These are phyloP conservation scores for Penicillium vulpinum DNA, from an alignment of 2,329 filamentous ascomycete species.

Conservation along the genomic window DNA sequence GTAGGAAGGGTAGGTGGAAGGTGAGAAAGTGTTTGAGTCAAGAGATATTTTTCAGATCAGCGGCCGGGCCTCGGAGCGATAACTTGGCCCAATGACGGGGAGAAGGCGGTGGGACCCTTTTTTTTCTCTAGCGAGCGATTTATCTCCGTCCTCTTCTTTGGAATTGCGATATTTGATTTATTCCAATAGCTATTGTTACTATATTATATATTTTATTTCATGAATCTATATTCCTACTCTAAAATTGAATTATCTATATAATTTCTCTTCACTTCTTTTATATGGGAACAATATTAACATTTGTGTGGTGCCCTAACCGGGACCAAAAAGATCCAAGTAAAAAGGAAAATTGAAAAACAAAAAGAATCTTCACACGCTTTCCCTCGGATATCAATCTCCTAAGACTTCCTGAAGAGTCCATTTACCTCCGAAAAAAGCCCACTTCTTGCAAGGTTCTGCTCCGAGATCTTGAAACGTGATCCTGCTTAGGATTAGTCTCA, in stretches of 20 bases:
- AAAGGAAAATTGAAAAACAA: not conserved
- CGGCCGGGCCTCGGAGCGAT: conserved; percentile 28
- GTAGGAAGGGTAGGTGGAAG: conserved; percentile 6
- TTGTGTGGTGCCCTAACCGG: not conserved
- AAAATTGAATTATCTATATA: not conserved
- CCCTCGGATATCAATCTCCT: not conserved
- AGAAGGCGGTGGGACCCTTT: conserved; percentile 18
- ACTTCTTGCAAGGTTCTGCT: conserved; percentile 4
- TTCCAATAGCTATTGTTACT: no score
- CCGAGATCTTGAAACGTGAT: conserved; percentile 20
- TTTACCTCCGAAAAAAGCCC: conserved; percentile 13
- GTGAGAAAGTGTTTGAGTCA: conserved; percentile 12
- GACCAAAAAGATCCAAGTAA: not conserved
- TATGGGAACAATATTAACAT: not conserved
- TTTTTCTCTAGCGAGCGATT: conserved; percentile 18
- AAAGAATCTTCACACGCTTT: not conserved
- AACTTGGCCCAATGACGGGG: conserved; percentile 18
- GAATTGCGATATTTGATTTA: conserved; percentile 4
- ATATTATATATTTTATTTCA: not conserved
- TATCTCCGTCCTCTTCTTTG: conserved; percentile 3
- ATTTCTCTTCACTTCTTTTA: not conserved
- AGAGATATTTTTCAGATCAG: conserved; percentile 25
- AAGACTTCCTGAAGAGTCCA: not conserved
- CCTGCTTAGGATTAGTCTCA: conserved; percentile 20
- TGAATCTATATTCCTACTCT: not conserved